These are phyloP conservation scores for Moringa oleifera DNA, from an alignment of 345 rosid species.

Conservation along the genomic window DNA sequence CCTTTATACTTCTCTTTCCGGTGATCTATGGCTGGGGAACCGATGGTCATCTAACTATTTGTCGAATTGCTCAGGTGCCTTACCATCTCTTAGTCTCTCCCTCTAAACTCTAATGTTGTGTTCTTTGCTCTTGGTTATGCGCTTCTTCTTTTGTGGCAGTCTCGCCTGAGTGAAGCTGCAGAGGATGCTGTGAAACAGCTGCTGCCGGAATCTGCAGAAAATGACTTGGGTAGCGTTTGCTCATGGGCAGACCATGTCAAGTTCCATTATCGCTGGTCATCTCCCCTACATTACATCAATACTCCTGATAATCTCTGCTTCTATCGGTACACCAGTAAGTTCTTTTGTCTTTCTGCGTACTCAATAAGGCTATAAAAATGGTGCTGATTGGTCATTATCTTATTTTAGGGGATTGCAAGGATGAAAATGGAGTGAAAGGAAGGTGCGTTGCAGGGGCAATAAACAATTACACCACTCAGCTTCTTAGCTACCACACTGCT, in stretches of 20 bases:
- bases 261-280: too few species aligned
- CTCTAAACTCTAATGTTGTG: too few species aligned
- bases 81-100: neutral
- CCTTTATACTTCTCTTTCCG: conserved; percentile 21
- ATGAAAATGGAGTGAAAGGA: conserved; percentile 49
- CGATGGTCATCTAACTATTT: conserved; percentile 64
- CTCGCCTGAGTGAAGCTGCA: conserved; percentile 43
- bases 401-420: conserved; percentile 79
- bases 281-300: too few species aligned
- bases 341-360: too few species aligned
- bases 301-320: too few species aligned
- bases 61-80: conserved; percentile 71
- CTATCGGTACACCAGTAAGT: too few species aligned
- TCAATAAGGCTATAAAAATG: too few species aligned
- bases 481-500: conserved; percentile 44
- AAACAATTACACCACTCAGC: conserved; percentile 86
- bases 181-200: conserved; percentile 38
- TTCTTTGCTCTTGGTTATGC: too few species aligned
- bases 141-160: conserved; percentile 28
- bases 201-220: conserved; percentile 37
- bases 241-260: too few species aligned
- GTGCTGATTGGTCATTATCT: neutral
- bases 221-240: conserved; percentile 48
- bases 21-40: conserved; percentile 48
- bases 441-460: conserved; percentile 92